Percentiles rank a stretch among this genome's conserved stretches.
These are phyloP conservation scores for Scheffersomyces coipomensis DNA, from an alignment of 805 yeast species.

Conservation along the genomic window DNA sequence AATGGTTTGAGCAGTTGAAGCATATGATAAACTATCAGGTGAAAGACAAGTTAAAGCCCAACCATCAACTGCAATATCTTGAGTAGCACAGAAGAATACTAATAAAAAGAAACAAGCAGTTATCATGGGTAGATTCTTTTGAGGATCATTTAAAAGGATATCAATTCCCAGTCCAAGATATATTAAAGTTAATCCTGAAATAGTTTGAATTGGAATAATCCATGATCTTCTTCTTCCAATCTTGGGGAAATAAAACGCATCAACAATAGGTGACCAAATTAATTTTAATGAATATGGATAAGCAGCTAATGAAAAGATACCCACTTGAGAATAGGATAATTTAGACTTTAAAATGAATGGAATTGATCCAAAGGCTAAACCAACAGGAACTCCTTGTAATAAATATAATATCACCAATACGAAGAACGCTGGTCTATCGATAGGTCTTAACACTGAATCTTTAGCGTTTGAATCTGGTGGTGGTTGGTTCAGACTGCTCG, in stretches of 20 bases:
- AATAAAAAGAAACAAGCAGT: constrained; percentile 73
- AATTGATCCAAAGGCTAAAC: constrained; percentile 89
- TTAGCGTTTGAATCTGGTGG: neutral
- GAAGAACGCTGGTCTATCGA: constrained; percentile 73
- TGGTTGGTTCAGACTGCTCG: too few relatives aligned
- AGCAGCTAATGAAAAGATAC: constrained; percentile 85
- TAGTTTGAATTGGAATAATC: constrained; percentile 89
- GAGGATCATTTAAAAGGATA: constrained; percentile 48
- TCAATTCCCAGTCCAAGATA: constrained; percentile 62
- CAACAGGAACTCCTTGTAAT: constrained; percentile 96
- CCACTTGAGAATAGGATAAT: constrained; percentile 84
- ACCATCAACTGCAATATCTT: constrained; percentile 98
- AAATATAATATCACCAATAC: constrained; percentile 73
- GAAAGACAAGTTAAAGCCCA: constrained; percentile 94
- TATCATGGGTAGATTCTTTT: constrained; percentile 49
- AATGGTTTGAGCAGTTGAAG: constrained; percentile 96
- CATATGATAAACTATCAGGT: constrained; percentile 76
- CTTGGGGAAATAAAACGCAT: constrained; percentile 66
- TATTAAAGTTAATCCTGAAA: constrained; percentile 70
- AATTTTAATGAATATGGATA: constrained; percentile 93
- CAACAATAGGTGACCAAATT: constrained; percentile 95
- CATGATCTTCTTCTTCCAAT: constrained; percentile 87
- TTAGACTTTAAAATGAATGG: constrained; percentile 86
- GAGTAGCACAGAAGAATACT: constrained; percentile 92
- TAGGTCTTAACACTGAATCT: constrained; percentile 4